A percentile compares a stretch with the other conserved stretches of the same genome.
Evolutionary conservation across 768 basidiomycete genomes (phyloP).

Genomic region (Leccinellum luteum): DNA sequence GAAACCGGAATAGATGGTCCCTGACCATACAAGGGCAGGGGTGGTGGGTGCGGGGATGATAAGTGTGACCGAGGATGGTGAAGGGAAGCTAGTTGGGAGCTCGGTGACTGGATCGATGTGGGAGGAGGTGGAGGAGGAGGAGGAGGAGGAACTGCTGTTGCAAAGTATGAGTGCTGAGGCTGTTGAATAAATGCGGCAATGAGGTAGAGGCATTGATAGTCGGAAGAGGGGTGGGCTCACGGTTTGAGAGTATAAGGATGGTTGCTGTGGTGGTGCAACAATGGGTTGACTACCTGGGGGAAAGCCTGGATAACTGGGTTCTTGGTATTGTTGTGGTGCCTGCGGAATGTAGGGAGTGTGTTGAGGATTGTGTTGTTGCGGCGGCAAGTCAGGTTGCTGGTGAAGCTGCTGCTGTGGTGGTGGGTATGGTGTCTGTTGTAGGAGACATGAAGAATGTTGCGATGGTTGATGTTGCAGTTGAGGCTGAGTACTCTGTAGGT

Average conservation of each 20-base stretch:
- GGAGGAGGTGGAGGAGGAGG: too few species aligned
- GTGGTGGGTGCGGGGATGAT: constrained; percentile 11
- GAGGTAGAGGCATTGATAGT: not conserved
- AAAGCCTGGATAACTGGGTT: constrained; percentile 5
- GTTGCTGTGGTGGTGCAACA: constrained; percentile 1
- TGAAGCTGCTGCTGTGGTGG: constrained; percentile 14
- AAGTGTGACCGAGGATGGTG: constrained; percentile 23
- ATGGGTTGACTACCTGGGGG: constrained; percentile 9
- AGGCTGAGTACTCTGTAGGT: constrained; percentile 3
- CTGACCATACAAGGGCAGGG: constrained; percentile 7
- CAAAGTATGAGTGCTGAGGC: constrained; percentile 13
- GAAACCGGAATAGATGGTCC: not conserved
- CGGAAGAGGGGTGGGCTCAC: constrained; percentile 8
- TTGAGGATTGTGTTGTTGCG: constrained; percentile 15
- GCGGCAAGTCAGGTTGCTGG: constrained; percentile 11
- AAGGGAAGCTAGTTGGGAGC: constrained; percentile 10
- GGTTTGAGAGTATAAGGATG: constrained; percentile 2
- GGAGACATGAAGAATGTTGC: not conserved
- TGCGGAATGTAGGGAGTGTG: constrained; percentile 16
- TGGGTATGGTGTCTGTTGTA: constrained; percentile 9
- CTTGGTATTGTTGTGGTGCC: constrained; percentile 17
- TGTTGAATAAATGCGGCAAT: constrained; percentile 4
- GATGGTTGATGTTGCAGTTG: constrained; percentile 9
- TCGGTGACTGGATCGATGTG: constrained; percentile 8
- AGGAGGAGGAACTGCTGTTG: constrained; percentile 16